Evolutionary conservation across 2,329 filamentous ascomycete species (phyloP).

Genomic region (Nemania sp.): DNA sequence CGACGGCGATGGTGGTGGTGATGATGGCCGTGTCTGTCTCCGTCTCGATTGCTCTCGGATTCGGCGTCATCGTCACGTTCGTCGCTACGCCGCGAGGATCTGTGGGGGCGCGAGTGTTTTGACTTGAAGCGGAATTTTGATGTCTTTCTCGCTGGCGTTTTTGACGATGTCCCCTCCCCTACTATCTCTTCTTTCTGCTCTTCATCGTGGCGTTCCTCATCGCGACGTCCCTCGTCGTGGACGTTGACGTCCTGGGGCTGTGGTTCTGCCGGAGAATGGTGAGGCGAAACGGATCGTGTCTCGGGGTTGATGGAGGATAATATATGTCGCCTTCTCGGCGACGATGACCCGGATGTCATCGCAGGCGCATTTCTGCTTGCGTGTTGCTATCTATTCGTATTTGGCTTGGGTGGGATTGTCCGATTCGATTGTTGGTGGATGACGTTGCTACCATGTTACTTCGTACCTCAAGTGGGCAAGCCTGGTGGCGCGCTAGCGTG

Average conservation of each 20-base stretch:
- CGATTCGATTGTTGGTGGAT: constrained; percentile 7
- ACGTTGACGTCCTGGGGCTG: constrained; percentile 24
- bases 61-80: constrained; percentile 14
- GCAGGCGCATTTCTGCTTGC: constrained; percentile 31
- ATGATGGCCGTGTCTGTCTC: constrained; percentile 33
- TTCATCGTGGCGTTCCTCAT: constrained; percentile 27
- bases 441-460: constrained; percentile 28
- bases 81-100: constrained; percentile 29
- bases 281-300: constrained; percentile 27
- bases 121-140: constrained; percentile 51
- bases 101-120: constrained; percentile 37
- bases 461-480: not conserved
- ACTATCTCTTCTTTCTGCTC: constrained; percentile 11
- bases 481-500: not conserved
- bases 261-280: constrained; percentile 15
- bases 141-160: constrained; percentile 28
- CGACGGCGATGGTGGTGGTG: not conserved
- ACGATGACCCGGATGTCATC: constrained; percentile 39
- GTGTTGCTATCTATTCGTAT: constrained; percentile 1
- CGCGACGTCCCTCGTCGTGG: constrained; percentile 27
- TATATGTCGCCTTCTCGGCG: constrained; percentile 43
- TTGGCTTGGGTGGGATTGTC: not conserved
- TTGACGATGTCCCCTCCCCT: constrained; percentile 2
- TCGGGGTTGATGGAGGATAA: constrained; percentile 42
- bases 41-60: constrained; percentile 18